These are phyloP conservation scores for Rhizopogon vesiculosus DNA, from an alignment of 768 basidiomycete genomes.

Conservation along the genomic window DNA sequence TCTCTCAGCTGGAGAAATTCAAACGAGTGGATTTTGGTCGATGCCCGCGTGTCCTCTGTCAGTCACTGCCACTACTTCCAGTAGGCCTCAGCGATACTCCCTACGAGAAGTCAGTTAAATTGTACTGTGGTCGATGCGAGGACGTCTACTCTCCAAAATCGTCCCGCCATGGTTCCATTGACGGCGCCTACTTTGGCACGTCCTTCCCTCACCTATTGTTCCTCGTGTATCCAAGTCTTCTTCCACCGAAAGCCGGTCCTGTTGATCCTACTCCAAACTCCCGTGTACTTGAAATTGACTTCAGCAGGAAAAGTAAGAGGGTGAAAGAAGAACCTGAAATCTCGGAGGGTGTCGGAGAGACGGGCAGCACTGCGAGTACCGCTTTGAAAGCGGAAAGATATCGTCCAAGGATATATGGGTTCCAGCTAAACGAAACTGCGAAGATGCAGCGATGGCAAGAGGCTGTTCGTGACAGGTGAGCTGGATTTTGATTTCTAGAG, in stretches of 20 bases:
- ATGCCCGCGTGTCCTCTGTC: constrained; percentile 96
- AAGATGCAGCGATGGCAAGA: constrained; percentile 96
- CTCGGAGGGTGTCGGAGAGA: constrained; percentile 56
- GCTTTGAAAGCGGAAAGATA: constrained; percentile 92
- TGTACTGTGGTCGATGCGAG: constrained; percentile 97
- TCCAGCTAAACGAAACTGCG: constrained; percentile 92
- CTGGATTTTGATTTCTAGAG: not conserved
- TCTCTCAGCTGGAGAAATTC: constrained; percentile 84
- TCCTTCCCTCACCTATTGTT: constrained; percentile 97
- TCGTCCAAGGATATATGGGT: constrained; percentile 92
- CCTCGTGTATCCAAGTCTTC: constrained; percentile 93
- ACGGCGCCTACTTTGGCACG: constrained; percentile 98
- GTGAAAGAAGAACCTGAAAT: constrained; percentile 50
- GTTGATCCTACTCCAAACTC: constrained; percentile 29
- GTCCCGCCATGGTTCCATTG: constrained; percentile 93
- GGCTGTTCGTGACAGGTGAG: constrained; percentile 79
- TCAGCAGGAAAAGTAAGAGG: constrained; percentile 37
- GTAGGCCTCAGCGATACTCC: constrained; percentile 97
- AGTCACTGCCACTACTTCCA: constrained; percentile 90
- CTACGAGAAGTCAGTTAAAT: constrained; percentile 97
- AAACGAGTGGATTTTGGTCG: constrained; percentile 98
- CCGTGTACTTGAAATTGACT: constrained; percentile 25
- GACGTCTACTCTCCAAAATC: constrained; percentile 98
- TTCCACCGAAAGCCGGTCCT: constrained; percentile 74
- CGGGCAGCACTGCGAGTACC: constrained; percentile 71